phyloP scores from a whole-genome alignment of 176 grass and related monocot species.

The Avena insularis region DNA sequence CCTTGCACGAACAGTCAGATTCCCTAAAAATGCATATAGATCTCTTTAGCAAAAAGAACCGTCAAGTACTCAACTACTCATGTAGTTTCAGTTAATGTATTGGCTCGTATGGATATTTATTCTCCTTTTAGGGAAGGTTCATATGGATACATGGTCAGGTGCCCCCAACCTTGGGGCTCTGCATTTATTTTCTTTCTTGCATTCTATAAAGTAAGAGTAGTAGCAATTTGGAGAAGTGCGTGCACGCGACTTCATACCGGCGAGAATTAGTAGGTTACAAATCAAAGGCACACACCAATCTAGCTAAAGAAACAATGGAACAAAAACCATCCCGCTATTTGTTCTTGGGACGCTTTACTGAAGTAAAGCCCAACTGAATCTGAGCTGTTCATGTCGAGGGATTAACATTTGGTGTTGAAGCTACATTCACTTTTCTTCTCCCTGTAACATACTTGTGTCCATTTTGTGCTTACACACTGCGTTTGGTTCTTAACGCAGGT shows the following conservation, averaged over 20 bases:
- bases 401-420: neutral
- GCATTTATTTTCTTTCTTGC: conserved; percentile 7
- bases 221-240: neutral
- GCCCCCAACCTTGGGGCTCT: conserved; percentile 8
- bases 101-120: neutral
- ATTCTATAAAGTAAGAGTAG: neutral
- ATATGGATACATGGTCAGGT: neutral
- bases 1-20: neutral
- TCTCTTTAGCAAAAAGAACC: neutral
- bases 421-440: neutral
- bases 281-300: neutral
- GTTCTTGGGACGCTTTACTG: neutral
- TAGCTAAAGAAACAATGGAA: neutral
- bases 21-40: neutral
- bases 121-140: too few relatives aligned
- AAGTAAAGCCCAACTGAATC: neutral
- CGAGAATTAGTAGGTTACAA: too few relatives aligned
- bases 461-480: neutral
- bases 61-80: neutral
- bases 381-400: neutral
- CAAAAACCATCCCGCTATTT: neutral
- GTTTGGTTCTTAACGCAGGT: conserved; percentile 12
- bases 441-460: neutral
- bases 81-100: neutral
- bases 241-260: neutral